Evolutionary conservation across 2,329 filamentous ascomycete genomes (phyloP), one percentile per base, ranked within the genome.

Genomic region (Aquanectria penicillioides): DNA sequence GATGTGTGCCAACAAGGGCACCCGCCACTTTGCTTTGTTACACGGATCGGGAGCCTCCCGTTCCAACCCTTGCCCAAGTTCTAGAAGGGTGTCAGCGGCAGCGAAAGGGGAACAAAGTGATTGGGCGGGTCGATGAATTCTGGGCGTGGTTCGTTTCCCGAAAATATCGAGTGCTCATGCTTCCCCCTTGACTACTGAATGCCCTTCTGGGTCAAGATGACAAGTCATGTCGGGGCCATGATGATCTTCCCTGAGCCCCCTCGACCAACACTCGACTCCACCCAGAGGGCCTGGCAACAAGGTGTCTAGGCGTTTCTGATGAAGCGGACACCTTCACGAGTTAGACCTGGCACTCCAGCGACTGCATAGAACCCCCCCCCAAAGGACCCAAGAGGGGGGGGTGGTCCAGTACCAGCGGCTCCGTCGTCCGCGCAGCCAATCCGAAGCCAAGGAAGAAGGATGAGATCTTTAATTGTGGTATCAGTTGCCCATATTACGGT

Each of bases 241-340:
- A 43, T 57, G 64, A 59, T 59, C 47, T 28, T 54, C 43, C 12
- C 20, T 12, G 20, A 36, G 37, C 26, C 38, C 60, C 57, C 49
- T 60, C 59, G 69, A 67, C 62, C 61, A 46, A 46, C 41, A 46
- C 34, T 62, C 18, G 58, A 29, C 53, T 57, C 64, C 64, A 69
- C 66, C 37, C 52, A 33, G 36, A 49, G 37, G 50, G 34, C 11
- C 31, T 38, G 25, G 31, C 25, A 36, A 28, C 25, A 47, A 54
- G 33, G 34, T 18, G 37, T 29, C 47, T 36, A 25, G 33, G 34
- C 49, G 47, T 20, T 38, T 25, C 28, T 40, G 40, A 37, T 28
- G 25, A 51, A 31, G 29, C 37, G 40, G 20, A 28, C 40, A 48
- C 38, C 38, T 38, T 33, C 46, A 28, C 22, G 29, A 41, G 44